Base-by-base conservation (phyloP, 345 rosid species). In the Rhodomyrtus tomentosa region DNA sequence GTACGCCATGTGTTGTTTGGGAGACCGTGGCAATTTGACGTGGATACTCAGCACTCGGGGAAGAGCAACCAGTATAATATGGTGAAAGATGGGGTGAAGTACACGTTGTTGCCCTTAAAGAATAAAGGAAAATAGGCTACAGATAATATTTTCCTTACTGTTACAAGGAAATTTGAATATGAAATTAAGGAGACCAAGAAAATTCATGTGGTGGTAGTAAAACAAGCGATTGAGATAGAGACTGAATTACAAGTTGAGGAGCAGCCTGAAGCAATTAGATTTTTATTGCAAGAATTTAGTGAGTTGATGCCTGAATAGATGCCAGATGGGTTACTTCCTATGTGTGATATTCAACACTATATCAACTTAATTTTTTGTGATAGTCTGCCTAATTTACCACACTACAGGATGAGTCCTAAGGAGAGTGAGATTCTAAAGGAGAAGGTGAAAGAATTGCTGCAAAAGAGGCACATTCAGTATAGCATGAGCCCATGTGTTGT, bases 401-500 rank as follows among this genome's bases (percentile, higher is more conserved):
- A 55, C 21, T 40, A 83, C 27, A 21, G 27, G 32, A 83, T 83
- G 72, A 83, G 22, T 58, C 76, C 58, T 5, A 50, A 49, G 27
- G 42, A 81, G 36, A 22, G 50, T 56, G 52, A 55, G 6, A 36
- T 54, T 11, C 25, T 84, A 11, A 36, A 55, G 40, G 74, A 40
- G 7, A 32, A 80, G 22, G 83, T 84, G 32, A 42, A 79, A 5
- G 86, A 79, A 2, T 27, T 84, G 38, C 32, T 84, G 13, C 36
- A 25, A 24, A 84, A 84, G 22, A 83, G 86, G 1, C 21, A 18
- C 15, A 53, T 80, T 25, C 12, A 25, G 27, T 53, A 84, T 6
- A 79, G 76, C 36, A 52, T 79, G 82, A 84, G 86, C 56, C 84
- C 80, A 6, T 81, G 84, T 56, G 86, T 9, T 4, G 54, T 84